Evolutionary conservation across 768 basidiomycete genomes (phyloP), one percentile per base, ranked within the genome.

Genomic region (Suillus paluster): DNA sequence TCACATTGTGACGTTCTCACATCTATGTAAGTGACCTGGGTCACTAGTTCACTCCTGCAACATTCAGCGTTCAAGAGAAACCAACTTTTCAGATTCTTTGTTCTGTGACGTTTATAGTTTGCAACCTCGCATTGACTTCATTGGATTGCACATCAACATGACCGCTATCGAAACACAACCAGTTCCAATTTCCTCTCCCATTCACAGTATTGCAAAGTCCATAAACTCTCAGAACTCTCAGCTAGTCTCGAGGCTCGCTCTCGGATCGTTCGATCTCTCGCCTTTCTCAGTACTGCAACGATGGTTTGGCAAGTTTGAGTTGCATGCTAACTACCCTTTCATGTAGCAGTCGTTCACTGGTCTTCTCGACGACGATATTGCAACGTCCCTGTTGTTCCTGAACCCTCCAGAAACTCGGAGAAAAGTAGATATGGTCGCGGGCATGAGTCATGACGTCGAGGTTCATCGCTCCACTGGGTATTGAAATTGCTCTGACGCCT

Each of bases 361-460:
- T 46, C 54, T 77, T 11, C 69, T 78, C 46, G 70, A 72, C 10
- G 68, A 68, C 15, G 65, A 69, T 12, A 73, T 67, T 57, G 21
- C 53, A 33, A 41, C 53, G 38, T n/a, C 30, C 15, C 15, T 58
- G 42, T 44, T 30, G 14, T 62, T 68, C 19, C 58, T 63, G 23
- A 25, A 33, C 46, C 59, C 25, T 48, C 46, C 59, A 33, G 39
- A 54, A 48, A n/a, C 12, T 39, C 23, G 33, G 30, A 30, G 19
- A n/a, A n/a, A 63, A 17, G 34, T 14, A 15, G 36, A 15, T 15
- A 38, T 54, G 25, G 25, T 44, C n/a, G 33, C 36, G 11, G 74
- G 77, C 53, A 66, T 73, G 21, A 83, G 78, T 66, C 82, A 81
- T 59, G 77, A 82, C 48, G 75, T 82, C 12, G 75, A 82, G 63